Evolutionary conservation across 805 yeast genomes (phyloP).

Genomic region (Teunomyces stri): DNA sequence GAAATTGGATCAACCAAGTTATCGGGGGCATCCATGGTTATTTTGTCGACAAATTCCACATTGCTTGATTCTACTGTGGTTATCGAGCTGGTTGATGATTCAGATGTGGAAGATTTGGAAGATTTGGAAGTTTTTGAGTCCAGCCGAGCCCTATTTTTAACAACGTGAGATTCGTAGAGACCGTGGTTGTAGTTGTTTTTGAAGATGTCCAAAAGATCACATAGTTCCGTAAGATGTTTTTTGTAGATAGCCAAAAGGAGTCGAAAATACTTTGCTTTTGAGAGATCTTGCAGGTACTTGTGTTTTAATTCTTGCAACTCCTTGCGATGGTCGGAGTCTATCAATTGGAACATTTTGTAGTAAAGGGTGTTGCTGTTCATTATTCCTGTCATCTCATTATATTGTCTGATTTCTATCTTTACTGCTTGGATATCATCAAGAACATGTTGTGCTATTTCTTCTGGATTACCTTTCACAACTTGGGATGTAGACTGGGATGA

Average conservation of each 20-base stretch:
- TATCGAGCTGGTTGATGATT: neutral
- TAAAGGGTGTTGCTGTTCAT: constrained; percentile 17
- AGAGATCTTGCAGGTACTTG: constrained; percentile 10
- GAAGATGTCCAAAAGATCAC: constrained; percentile 18
- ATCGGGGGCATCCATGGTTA: constrained; percentile 15
- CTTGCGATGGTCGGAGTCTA: constrained; percentile 19
- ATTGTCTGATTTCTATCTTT: constrained; percentile 20
- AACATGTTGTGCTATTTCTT: constrained; percentile 18
- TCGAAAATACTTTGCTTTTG: constrained; percentile 12
- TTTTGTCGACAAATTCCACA: constrained; percentile 4
- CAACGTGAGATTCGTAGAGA: constrained; percentile 14
- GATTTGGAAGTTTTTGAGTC: neutral
- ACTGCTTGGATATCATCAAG: constrained; percentile 20
- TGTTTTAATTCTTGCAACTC: constrained; percentile 14
- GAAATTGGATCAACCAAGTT: constrained; percentile 14
- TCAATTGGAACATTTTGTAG: constrained; percentile 19
- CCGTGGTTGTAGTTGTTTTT: constrained; percentile 25
- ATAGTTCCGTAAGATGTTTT: constrained; percentile 17
- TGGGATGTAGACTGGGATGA: neutral
- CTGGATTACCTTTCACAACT: constrained; percentile 15
- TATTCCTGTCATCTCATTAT: constrained; percentile 20
- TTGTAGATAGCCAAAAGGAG: constrained; percentile 19
- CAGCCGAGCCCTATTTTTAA: constrained; percentile 7
- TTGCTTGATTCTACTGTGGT: neutral
- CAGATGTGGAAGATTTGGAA: neutral